Evolutionary conservation across 2,329 filamentous ascomycete species (phyloP).

Genomic region (Clarireedia monteithiana): DNA sequence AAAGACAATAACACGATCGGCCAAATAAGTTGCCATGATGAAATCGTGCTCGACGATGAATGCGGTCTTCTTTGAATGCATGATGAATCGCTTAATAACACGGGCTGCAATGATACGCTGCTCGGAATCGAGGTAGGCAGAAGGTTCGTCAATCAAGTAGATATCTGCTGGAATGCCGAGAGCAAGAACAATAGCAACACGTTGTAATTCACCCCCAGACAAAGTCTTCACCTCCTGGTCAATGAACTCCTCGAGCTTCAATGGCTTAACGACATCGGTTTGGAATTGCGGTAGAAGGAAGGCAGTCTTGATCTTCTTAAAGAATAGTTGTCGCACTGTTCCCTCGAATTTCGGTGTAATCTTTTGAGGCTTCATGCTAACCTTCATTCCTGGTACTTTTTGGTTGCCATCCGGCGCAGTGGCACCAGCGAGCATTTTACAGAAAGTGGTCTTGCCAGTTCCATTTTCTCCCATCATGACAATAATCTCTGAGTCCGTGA

Average conservation of each 20-base stretch:
- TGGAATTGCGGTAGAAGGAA: slow-evolving; percentile 98
- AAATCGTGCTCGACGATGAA: slow-evolving; percentile 99
- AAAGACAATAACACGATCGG: slow-evolving; percentile 97
- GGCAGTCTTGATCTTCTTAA: slow-evolving; percentile 98
- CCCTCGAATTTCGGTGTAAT: slow-evolving; percentile 98
- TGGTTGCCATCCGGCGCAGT: slow-evolving; percentile 79
- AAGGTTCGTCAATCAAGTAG: slow-evolving; percentile 97
- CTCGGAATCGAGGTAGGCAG: slow-evolving; percentile 95
- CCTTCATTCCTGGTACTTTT: slow-evolving; percentile 86
- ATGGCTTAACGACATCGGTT: slow-evolving; percentile 98
- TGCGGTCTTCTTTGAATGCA: slow-evolving; percentile 99
- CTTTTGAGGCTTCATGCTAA: slow-evolving; percentile 99
- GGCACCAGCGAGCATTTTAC: slow-evolving; percentile 86
- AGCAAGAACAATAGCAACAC: slow-evolving; percentile 96
- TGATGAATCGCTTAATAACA: slow-evolving; percentile 99
- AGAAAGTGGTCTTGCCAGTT: slow-evolving; percentile 99
- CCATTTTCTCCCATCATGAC: slow-evolving; percentile 99
- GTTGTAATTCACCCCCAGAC: slow-evolving; percentile 98
- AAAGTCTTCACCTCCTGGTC: slow-evolving; percentile 99
- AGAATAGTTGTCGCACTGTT: slow-evolving; percentile 94
- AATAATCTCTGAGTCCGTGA: slow-evolving; percentile 96
- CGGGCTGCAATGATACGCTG: slow-evolving; percentile 96
- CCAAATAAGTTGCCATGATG: slow-evolving; percentile 75
- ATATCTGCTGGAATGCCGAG: slow-evolving; percentile 94
- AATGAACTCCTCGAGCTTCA: slow-evolving; percentile 98